Evolutionary conservation across 2,329 filamentous ascomycete species (phyloP).

Genomic region (Blastomyces emzantsi): DNA sequence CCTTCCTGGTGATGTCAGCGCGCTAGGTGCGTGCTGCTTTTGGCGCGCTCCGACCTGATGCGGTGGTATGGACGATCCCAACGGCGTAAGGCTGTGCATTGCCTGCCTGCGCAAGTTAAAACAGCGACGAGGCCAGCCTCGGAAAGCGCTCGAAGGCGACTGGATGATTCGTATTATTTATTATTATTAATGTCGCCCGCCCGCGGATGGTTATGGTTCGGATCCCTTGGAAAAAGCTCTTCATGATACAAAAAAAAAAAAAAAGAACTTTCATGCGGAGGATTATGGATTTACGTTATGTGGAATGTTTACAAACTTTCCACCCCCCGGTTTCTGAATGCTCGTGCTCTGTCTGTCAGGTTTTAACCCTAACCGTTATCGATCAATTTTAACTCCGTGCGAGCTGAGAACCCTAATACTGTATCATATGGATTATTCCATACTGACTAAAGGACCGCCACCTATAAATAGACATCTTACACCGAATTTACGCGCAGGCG

Average conservation of each 20-base stretch:
- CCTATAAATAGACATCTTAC: neutral
- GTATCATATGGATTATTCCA: neutral
- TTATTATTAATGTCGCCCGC: neutral
- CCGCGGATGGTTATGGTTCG: neutral
- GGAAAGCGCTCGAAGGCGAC: too few species aligned
- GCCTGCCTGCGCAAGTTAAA: neutral
- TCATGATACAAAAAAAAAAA: neutral
- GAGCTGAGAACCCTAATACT: neutral
- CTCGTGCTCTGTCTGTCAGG: too few species aligned
- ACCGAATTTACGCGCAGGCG: neutral
- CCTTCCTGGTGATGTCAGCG: slow-evolving; percentile 7
- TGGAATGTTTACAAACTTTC: too few species aligned
- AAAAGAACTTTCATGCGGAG: neutral
- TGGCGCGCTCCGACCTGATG: too few species aligned
- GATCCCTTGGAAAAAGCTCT: neutral
- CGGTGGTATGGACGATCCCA: too few species aligned
- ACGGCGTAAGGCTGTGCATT: neutral
- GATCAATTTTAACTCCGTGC: neutral
- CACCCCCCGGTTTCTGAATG: too few species aligned
- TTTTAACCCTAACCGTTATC: neutral
- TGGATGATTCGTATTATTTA: too few species aligned
- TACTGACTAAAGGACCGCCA: neutral
- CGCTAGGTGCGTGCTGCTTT: neutral
- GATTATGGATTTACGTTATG: neutral
- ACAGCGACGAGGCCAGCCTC: neutral